These are phyloP conservation scores for Echites panduratus DNA, from an alignment of 257 asterid species.

Conservation along the genomic window DNA sequence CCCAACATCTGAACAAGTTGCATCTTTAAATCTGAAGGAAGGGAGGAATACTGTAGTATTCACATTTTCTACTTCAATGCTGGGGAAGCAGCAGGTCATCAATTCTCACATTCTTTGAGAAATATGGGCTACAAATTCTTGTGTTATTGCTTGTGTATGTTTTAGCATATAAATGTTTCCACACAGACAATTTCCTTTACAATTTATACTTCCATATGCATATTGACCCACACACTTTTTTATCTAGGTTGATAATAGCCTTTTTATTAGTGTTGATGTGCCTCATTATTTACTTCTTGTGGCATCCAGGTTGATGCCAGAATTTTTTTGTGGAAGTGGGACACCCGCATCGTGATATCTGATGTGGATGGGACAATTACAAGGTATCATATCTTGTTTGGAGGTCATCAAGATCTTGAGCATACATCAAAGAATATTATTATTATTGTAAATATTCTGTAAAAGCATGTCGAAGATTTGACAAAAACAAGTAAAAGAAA, in stretches of 20 bases:
- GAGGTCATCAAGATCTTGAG: not conserved
- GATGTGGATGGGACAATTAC: constrained; percentile 99
- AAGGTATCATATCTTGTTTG: constrained; percentile 33
- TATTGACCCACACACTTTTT: not conserved
- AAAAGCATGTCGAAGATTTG: not conserved
- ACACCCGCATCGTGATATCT: constrained; percentile 76
- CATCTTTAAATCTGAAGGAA: constrained; percentile 68
- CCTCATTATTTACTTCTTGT: constrained; percentile 23
- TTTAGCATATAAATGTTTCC: not conserved
- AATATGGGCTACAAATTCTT: constrained; percentile 2
- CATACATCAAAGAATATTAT: not conserved
- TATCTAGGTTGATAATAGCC: not conserved
- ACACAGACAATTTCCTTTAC: not conserved
- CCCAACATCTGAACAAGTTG: constrained; percentile 81
- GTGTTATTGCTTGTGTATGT: constrained; percentile 3
- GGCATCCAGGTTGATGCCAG: constrained; percentile 75
- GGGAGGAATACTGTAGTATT: constrained; percentile 68
- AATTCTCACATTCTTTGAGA: constrained; percentile 11
- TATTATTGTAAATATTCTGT: not conserved
- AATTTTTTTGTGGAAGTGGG: constrained; percentile 94
- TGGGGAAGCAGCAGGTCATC: constrained; percentile 85
- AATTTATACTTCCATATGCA: not conserved
- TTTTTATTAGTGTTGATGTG: not conserved
- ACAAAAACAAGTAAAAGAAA: not conserved
- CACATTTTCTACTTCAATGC: constrained; percentile 88